These are phyloP conservation scores for Infundibulicybe gibba DNA, from an alignment of 768 basidiomycete genomes.

Conservation along the genomic window DNA sequence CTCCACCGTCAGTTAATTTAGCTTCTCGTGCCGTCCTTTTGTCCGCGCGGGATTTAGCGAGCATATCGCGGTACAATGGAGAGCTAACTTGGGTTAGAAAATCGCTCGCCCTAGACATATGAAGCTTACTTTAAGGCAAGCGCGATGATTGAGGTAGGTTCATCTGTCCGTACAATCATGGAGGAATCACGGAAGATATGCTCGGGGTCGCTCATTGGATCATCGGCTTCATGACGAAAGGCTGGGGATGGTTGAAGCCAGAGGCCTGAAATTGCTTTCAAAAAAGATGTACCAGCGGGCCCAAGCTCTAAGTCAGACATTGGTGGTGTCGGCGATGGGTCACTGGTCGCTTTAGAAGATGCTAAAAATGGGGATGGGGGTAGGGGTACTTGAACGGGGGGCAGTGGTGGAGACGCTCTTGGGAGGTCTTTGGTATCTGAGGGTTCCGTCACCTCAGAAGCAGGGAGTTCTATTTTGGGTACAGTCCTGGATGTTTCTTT, in stretches of 20 bases:
- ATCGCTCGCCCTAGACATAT: background rate
- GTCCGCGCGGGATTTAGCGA: conserved; percentile 72
- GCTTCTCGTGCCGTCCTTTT: conserved; percentile 64
- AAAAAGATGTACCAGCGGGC: conserved; percentile 56
- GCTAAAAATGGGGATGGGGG: conserved; percentile 58
- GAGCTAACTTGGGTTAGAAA: conserved; percentile 47
- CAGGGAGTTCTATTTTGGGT: conserved; percentile 1
- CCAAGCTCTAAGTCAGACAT: conserved; percentile 50
- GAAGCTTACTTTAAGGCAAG: conserved; percentile 77
- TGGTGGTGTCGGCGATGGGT: conserved; percentile 40
- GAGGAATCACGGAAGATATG: conserved; percentile 94
- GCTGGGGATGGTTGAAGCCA: conserved; percentile 62
- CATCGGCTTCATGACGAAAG: conserved; percentile 57
- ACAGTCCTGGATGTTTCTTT: conserved; percentile 19
- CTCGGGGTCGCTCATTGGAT: conserved; percentile 75
- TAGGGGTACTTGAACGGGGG: conserved; percentile 32
- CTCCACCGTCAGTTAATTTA: conserved; percentile 59
- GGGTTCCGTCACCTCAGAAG: no score
- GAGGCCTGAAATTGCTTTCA: conserved; percentile 80
- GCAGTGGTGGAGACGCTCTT: conserved; percentile 7
- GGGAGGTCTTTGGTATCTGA: conserved; percentile 5
- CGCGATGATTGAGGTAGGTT: conserved; percentile 97
- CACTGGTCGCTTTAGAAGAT: conserved; percentile 29
- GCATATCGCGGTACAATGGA: conserved; percentile 77
- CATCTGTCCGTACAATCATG: conserved; percentile 94